phyloP scores from a whole-genome alignment of 305 asterid species.

The Stenogyne calaminthoides region DNA sequence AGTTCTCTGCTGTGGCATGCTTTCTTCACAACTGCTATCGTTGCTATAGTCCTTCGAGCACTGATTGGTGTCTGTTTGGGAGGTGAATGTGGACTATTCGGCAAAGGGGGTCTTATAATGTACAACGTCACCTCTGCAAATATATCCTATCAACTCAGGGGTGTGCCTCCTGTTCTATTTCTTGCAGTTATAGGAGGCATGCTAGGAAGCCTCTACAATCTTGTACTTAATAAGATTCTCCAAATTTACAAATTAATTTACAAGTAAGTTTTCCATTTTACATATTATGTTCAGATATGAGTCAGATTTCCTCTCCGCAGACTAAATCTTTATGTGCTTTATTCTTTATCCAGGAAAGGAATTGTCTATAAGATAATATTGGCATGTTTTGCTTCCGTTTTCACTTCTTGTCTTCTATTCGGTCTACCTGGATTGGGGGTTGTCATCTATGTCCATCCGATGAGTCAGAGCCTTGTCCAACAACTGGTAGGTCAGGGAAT shows the following conservation, averaged over 20 bases:
- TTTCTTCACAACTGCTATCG: conserved; percentile 78
- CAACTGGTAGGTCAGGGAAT: conserved; percentile 90
- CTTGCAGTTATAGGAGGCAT: conserved; percentile 75
- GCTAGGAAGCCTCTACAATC: conserved; percentile 69
- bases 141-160: conserved; percentile 60
- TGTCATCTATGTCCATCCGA: conserved; percentile 72
- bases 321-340: neutral
- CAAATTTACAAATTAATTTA: conserved; percentile 53
- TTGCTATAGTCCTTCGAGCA: conserved; percentile 79
- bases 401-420: conserved; percentile 79
- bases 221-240: conserved; percentile 56
- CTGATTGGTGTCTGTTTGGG: conserved; percentile 68
- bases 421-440: conserved; percentile 79
- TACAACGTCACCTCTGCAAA: conserved; percentile 73
- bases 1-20: conserved; percentile 84
- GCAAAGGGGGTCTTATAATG: conserved; percentile 84
- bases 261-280: conserved; percentile 44
- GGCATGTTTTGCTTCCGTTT: conserved; percentile 65
- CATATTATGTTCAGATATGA: neutral
- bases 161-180: conserved; percentile 71
- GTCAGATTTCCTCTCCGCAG: neutral
- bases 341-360: conserved; percentile 53
- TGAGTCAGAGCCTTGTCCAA: conserved; percentile 82
- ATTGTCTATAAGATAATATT: conserved; percentile 49
- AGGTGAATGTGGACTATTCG: conserved; percentile 86